phyloP scores from a whole-genome alignment of 164 flowering plant genomes.

The Vitis amurensis region DNA sequence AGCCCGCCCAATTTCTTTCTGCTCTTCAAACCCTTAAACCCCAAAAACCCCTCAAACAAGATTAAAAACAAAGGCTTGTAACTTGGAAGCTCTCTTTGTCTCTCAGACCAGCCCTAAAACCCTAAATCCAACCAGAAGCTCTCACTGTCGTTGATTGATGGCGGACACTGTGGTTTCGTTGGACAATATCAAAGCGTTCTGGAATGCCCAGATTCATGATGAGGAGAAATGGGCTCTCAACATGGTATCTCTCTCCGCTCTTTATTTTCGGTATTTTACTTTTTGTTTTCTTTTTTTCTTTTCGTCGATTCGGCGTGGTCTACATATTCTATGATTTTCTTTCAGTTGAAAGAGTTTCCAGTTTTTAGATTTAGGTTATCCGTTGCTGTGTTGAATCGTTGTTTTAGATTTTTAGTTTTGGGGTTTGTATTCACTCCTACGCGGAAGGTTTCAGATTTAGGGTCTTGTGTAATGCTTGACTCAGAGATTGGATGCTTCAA shows the following conservation, averaged over 20 bases:
- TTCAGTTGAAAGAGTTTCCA: background rate
- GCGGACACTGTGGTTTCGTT: conserved; percentile 38
- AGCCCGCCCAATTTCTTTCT: background rate
- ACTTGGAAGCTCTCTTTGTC: background rate
- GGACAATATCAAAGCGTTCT: conserved; percentile 53
- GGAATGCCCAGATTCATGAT: conserved; percentile 60
- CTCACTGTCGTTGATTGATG: conserved; percentile 22
- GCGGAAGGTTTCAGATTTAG: background rate
- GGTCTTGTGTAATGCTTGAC: background rate
- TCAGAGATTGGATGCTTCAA: background rate
- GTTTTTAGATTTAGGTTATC: background rate
- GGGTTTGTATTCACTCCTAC: background rate
- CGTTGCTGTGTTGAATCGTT: no score
- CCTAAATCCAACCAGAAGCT: conserved; percentile 14
- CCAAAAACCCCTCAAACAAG: background rate
- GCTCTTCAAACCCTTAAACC: background rate
- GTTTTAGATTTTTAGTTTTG: no score
- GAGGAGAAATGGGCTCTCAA: conserved; percentile 69
- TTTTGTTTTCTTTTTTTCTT: no score
- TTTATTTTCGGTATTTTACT: background rate
- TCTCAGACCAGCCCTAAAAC: conserved; percentile 17
- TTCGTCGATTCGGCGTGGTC: no score
- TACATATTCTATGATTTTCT: background rate
- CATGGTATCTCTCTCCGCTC: conserved; percentile 33
- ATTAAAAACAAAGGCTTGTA: no score